Evolutionary conservation across 202 grass and related monocot species (phyloP), one percentile per base, ranked within the genome.

Genomic region (Panicum hallii): DNA sequence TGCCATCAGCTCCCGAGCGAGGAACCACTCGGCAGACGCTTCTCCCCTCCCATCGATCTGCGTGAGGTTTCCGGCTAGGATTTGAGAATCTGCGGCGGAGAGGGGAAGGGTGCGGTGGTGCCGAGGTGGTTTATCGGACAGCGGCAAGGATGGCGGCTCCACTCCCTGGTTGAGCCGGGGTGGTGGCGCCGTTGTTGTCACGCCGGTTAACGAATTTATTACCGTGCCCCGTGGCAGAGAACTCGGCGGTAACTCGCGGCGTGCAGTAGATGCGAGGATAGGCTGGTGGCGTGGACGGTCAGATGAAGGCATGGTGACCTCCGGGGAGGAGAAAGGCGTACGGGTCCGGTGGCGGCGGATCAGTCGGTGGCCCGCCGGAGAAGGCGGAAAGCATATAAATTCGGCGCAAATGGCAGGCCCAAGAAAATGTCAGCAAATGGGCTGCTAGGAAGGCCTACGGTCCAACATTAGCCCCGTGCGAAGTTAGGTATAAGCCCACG

Each of bases 1-100:
- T 62, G 88, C 87, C 92, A 94, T 95, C 55, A 30, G 54, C 22
- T 46, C 3, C 70, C 20, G 42, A 20, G 44, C 57, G 28, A 5
- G 20, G 61, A n/a, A 34, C 6, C 23, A 32, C 14, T 26, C 71
- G 19, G 42, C 52, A 3, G 62, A 41, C 66, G 15, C 30, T 53
- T 44, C 79, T 20, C 65, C n/a, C 6, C 15, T 41, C 30, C 69
- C 50, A 52, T 73, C 52, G 44, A 70, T 47, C 14, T 8, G 47
- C 36, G 68, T 2, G 6, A n/a, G 68, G 4, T 15, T 16, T 52
- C 23, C 6, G 78, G 46, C 83, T 85, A 85, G 64, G 78, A 83
- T 72, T 85, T 82, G 46, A 72, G 40, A n/a, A 28, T 5, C 30
- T 67, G 67, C 82, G 79, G 86, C 42, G 83, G 41, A 11, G 52